Conservation (phyloP, 1,284 basidiomycete species). For the Athelia sp. region DNA sequence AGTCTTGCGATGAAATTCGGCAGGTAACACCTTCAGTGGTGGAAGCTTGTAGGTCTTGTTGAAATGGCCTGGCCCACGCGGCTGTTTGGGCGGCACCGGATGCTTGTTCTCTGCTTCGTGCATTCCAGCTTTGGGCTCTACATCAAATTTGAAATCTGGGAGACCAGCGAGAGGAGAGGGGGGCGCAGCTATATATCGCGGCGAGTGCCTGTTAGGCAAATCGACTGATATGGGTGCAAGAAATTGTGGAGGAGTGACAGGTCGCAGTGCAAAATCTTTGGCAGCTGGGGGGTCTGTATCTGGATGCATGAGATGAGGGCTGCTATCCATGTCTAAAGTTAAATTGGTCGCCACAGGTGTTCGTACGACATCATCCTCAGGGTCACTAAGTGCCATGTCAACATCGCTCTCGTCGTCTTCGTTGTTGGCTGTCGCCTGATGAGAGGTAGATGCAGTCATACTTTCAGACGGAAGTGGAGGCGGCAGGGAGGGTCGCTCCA, state of each 20-base stretch:
- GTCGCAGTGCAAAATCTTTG: background rate
- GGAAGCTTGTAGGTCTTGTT: slow-evolving; percentile 55
- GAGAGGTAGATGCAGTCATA: background rate
- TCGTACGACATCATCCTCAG: background rate
- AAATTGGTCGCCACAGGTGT: background rate
- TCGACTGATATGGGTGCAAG: slow-evolving; percentile 25
- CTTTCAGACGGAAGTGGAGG: too few species aligned
- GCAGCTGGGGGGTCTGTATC: background rate
- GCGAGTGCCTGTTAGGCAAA: slow-evolving; percentile 18
- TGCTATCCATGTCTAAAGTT: background rate
- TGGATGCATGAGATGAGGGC: background rate
- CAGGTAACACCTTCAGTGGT: slow-evolving; percentile 53
- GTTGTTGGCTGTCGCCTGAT: background rate
- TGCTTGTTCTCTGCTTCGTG: slow-evolving; percentile 16
- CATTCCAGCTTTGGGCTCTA: slow-evolving; percentile 16
- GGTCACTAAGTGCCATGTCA: background rate
- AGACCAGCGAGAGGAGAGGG: slow-evolving; percentile 24
- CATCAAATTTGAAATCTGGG: slow-evolving; percentile 25
- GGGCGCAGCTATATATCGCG: slow-evolving; percentile 26
- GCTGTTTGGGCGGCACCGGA: slow-evolving; percentile 19
- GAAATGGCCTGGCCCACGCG: slow-evolving; percentile 30
- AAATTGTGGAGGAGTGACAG: slow-evolving; percentile 5
- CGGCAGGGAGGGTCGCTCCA: background rate
- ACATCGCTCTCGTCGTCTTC: background rate
- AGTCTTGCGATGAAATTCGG: slow-evolving; percentile 57